Evolutionary conservation across 176 grass and related monocot genomes (phyloP).

Genomic region (Carex kokanica): DNA sequence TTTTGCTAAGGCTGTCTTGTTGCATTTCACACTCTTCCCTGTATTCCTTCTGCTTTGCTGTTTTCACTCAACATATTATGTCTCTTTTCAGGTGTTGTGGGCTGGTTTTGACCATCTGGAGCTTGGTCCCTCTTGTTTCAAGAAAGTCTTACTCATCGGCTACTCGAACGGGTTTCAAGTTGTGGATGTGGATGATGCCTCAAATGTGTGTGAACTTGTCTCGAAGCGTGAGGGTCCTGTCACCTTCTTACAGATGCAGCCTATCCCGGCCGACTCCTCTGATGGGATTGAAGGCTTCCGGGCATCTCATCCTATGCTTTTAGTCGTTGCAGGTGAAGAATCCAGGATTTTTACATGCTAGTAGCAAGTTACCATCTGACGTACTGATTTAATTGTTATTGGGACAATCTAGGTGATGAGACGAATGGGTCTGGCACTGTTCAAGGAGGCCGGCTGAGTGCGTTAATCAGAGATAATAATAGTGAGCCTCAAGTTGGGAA

Average conservation of each 20-base stretch:
- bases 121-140: slow-evolving; percentile 67
- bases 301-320: slow-evolving; percentile 92
- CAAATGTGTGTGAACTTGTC: slow-evolving; percentile 94
- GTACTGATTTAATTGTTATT: slow-evolving; percentile 5
- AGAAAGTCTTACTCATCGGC: slow-evolving; percentile 87
- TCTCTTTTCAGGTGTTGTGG: slow-evolving; percentile 71
- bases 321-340: slow-evolving; percentile 73
- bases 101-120: slow-evolving; percentile 94
- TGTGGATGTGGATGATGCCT: slow-evolving; percentile 93
- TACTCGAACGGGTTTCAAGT: slow-evolving; percentile 99
- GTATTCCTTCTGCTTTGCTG: background rate
- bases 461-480: slow-evolving; percentile 79
- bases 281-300: slow-evolving; percentile 71
- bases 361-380: background rate
- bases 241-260: slow-evolving; percentile 99
- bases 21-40: background rate
- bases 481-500: slow-evolving; percentile 60
- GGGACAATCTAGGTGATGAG: slow-evolving; percentile 42
- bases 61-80: background rate
- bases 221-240: slow-evolving; percentile 95
- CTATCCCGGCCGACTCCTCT: slow-evolving; percentile 44
- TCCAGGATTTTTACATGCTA: background rate
- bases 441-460: slow-evolving; percentile 90
- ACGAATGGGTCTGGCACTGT: slow-evolving; percentile 85
- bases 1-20: background rate